Conservation (phyloP, 2,329 filamentous ascomycete genomes). For the Aureobasidium musti region DNA sequence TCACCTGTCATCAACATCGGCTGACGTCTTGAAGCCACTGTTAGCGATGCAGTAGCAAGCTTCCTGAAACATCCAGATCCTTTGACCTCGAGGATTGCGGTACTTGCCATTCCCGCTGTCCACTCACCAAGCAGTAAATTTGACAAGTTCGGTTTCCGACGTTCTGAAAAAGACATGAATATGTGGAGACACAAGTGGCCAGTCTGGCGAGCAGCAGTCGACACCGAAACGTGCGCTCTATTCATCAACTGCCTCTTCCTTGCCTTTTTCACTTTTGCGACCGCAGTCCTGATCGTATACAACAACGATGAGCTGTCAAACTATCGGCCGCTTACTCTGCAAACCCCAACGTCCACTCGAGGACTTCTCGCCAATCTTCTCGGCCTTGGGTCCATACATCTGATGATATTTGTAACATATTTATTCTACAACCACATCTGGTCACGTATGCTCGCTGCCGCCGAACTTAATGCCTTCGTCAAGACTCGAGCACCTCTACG, state of each 20-base stretch:
- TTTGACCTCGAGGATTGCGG: neutral
- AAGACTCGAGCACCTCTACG: neutral
- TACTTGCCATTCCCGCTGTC: neutral
- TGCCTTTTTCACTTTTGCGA: neutral
- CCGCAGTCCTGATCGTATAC: neutral
- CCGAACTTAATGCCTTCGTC: neutral
- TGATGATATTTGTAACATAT: neutral
- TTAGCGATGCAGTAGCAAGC: slow-evolving; percentile 10
- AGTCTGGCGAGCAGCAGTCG: slow-evolving; percentile 18
- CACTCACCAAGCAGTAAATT: neutral
- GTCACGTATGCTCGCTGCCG: slow-evolving; percentile 12
- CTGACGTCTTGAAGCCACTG: neutral
- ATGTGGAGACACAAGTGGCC: slow-evolving; percentile 7
- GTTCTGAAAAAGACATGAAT: slow-evolving; percentile 3
- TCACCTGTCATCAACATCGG: neutral
- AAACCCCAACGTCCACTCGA: neutral
- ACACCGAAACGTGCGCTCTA: slow-evolving; percentile 5
- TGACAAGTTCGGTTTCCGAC: slow-evolving; percentile 9
- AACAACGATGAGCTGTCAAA: neutral
- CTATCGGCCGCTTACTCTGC: neutral
- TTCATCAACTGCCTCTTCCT: slow-evolving; percentile 13
- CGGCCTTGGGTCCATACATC: neutral
- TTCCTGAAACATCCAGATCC: slow-evolving; percentile 1
- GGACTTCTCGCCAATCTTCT: slow-evolving; percentile 1
- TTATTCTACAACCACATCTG: slow-evolving; percentile 19